A percentile compares a stretch with the other conserved stretches of the same genome.
Evolutionary conservation across 2,329 filamentous ascomycete genomes (phyloP).

Genomic region (Nectriaceae sp.): DNA sequence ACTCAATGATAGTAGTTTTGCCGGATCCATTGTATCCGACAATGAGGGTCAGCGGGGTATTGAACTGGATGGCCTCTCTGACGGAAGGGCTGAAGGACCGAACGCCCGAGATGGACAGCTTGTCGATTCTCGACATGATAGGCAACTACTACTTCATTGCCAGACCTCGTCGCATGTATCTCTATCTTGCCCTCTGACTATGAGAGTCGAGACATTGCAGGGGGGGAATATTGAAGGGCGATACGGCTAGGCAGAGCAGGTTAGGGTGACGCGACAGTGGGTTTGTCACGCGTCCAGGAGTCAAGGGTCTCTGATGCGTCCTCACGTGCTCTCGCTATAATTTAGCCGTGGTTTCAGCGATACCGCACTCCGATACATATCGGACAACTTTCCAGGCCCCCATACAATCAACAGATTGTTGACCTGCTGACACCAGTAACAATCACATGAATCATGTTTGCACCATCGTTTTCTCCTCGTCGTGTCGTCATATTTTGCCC

Average conservation of each 20-base stretch:
- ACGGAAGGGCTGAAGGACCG: conserved; percentile 82
- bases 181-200: background rate
- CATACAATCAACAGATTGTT: no score
- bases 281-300: conserved; percentile 17
- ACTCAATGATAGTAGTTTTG: conserved; percentile 99
- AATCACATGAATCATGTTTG: no score
- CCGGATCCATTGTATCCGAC: conserved; percentile 97
- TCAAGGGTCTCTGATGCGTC: conserved; percentile 15
- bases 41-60: conserved; percentile 89
- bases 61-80: conserved; percentile 81
- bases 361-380: no score
- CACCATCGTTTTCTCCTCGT: no score
- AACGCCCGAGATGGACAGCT: conserved; percentile 78
- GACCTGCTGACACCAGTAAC: no score
- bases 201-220: conserved; percentile 4
- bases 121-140: conserved; percentile 79
- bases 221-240: background rate
- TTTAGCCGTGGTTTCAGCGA: no score
- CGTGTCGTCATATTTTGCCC: no score
- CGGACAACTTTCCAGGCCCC: no score
- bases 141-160: conserved; percentile 11
- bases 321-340: no score
- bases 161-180: background rate
- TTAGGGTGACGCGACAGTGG: conserved; percentile 1
- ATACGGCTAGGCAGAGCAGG: background rate